These are phyloP conservation scores for Paraphaeosphaeria sporulosa DNA, from an alignment of 2,329 filamentous ascomycete genomes.

Conservation along the genomic window DNA sequence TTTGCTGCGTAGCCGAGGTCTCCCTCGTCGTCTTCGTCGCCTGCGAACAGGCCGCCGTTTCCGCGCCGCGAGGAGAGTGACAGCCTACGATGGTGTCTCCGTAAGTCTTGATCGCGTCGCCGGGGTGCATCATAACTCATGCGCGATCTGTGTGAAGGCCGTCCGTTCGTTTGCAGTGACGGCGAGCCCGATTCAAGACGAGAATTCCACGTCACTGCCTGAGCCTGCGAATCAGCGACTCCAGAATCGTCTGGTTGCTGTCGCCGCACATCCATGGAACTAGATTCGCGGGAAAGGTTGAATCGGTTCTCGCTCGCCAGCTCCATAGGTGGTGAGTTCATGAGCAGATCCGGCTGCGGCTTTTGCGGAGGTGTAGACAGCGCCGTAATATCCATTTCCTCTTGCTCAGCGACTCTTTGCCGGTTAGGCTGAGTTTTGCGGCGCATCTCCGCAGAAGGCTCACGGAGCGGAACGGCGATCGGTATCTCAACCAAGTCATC, in stretches of 20 bases:
- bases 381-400: conserved; percentile 90
- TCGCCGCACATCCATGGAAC: conserved; percentile 49
- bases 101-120: conserved; percentile 33
- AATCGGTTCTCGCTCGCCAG: conserved; percentile 53
- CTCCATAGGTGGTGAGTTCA: conserved; percentile 63
- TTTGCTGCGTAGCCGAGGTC: conserved; percentile 95
- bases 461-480: conserved; percentile 87
- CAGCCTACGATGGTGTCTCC: conserved; percentile 52
- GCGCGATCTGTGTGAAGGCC: conserved; percentile 43
- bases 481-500: conserved; percentile 97
- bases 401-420: conserved; percentile 62
- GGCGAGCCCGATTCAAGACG: conserved; percentile 19
- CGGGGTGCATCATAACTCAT: conserved; percentile 54
- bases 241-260: conserved; percentile 19
- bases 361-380: conserved; percentile 64
- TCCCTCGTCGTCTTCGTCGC: conserved; percentile 80
- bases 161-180: conserved; percentile 23
- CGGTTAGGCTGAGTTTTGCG: conserved; percentile 62
- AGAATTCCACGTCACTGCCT: conserved; percentile 40
- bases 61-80: conserved; percentile 46
- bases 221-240: conserved; percentile 43
- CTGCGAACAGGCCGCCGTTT: conserved; percentile 50
- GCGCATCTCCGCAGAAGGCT: conserved; percentile 81
- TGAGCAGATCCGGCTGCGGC: conserved; percentile 71
- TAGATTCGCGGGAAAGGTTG: conserved; percentile 57